Evolutionary conservation across 148 eudicot genomes (phyloP).

Genomic region (Nepenthes gracilis): DNA sequence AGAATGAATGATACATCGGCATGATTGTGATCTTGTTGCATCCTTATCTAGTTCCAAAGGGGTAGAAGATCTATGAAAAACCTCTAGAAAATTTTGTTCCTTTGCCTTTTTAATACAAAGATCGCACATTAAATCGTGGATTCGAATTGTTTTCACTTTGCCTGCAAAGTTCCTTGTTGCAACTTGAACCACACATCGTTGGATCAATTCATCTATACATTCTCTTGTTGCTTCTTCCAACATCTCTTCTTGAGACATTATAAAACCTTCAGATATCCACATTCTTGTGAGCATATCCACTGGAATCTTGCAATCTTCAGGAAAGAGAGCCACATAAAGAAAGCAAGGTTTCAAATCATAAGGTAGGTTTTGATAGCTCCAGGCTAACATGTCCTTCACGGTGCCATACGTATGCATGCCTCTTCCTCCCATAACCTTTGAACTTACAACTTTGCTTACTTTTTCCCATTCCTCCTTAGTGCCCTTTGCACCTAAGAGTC

Average conservation of each 20-base stretch:
- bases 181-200: conserved; percentile 19
- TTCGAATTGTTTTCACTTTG: conserved; percentile 5
- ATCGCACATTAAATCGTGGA: conserved; percentile 23
- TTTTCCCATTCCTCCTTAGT: conserved; percentile 9
- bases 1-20: background rate
- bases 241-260: background rate
- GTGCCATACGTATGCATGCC: no score
- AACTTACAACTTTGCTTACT: conserved; percentile 1
- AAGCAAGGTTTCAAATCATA: no score
- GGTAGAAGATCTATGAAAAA: background rate
- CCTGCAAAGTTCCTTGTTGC: conserved; percentile 13
- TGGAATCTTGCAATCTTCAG: conserved; percentile 12
- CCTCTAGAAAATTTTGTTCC: conserved; percentile 16
- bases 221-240: conserved; percentile 2
- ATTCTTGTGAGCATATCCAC: conserved; percentile 9
- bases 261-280: conserved; percentile 13
- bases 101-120: conserved; percentile 17
- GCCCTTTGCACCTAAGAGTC: conserved; percentile 8
- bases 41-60: background rate
- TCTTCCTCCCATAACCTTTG: conserved; percentile 5
- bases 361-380: no score
- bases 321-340: conserved; percentile 13
- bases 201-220: conserved; percentile 4
- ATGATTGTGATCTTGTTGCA: background rate
- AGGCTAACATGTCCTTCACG: no score